Evolutionary conservation across 2,329 filamentous ascomycete species (phyloP), one percentile per base, ranked within the genome.

Genomic region (Arachnomyces sp.): DNA sequence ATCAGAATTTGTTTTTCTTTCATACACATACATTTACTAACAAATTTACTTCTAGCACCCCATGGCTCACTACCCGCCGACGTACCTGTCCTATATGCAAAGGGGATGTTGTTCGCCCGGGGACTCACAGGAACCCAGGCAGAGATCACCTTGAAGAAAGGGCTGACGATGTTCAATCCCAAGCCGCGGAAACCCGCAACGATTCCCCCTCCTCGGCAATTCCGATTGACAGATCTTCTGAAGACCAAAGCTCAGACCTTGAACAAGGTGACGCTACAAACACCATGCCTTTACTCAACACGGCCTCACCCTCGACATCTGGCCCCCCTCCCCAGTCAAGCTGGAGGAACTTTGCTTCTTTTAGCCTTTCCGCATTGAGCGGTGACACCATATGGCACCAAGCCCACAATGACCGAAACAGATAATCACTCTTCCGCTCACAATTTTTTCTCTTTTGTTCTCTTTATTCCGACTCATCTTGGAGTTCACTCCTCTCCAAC

Each of bases 1-100:
- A 25, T 25, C 21, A 5, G 5, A 25, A n/a, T n/a, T n/a, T n/a
- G n/a, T n/a, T n/a, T 25, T 25, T 25, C 21, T 5, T 9, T 9
- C 21, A 25, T 5, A 17, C 36, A 4, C 13, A 21, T 28, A 17
- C 15, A 15, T 31, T 5, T 39, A 29, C 49, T 48, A 43, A 53
- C 55, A 56, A 45, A 51, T 15, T 18, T 9, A 28, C 15, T 29
- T 28, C 17, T 48, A 95, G 88, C 58, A 96, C 92, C 3, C 92
- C 92, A 2, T 98, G 92, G 92, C 72, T 98, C 38, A 95, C 90
- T 1, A 96, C 89, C 12, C 82, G 90, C 36, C 84, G 92, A 48
- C 82, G 92, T 47, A 98, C 92, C n/a, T 98, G 92, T 55, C 92
- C 92, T 1, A 96, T 98, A 45, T 98, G 92, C 69, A 98, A 98